Percentiles rank a stretch among this genome's conserved stretches.
phyloP scores from a whole-genome alignment of 2,329 filamentous ascomycete genomes.

The Pseudodiploospora longispora region DNA sequence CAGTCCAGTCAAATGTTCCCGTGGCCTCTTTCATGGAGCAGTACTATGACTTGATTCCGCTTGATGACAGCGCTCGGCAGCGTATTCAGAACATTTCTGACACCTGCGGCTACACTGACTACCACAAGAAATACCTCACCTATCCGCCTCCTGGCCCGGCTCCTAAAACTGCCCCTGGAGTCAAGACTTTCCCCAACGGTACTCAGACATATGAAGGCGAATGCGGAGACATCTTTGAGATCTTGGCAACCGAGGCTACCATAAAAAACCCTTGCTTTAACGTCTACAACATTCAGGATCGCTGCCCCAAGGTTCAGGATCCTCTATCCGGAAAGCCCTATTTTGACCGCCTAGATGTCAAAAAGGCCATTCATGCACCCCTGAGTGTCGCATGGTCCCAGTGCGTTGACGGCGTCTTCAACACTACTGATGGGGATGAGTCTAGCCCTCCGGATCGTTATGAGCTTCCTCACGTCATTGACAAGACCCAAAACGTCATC shows the following conservation, averaged over 20 bases:
- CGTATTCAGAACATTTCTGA: slow-evolving; percentile 44
- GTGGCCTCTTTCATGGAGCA: slow-evolving; percentile 53
- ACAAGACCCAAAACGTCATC: slow-evolving; percentile 63
- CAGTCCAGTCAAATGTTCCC: slow-evolving; percentile 36
- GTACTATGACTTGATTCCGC: slow-evolving; percentile 50
- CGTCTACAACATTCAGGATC: slow-evolving; percentile 63
- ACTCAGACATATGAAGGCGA: slow-evolving; percentile 28
- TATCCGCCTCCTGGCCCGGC: slow-evolving; percentile 61
- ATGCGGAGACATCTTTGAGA: slow-evolving; percentile 50
- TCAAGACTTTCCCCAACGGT: slow-evolving; percentile 18
- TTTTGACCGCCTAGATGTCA: slow-evolving; percentile 64
- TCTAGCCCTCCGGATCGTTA: slow-evolving; percentile 41
- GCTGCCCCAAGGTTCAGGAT: slow-evolving; percentile 64
- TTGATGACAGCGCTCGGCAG: slow-evolving; percentile 52
- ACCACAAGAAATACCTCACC: slow-evolving; percentile 50
- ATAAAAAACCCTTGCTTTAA: slow-evolving; percentile 71
- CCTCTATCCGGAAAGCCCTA: slow-evolving; percentile 66
- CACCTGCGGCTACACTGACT: slow-evolving; percentile 55
- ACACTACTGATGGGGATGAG: slow-evolving; percentile 12
- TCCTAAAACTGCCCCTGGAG: slow-evolving; percentile 39
- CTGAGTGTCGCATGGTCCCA: slow-evolving; percentile 14
- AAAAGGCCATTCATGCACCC: slow-evolving; percentile 59
- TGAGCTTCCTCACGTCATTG: slow-evolving; percentile 63
- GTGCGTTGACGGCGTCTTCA: slow-evolving; percentile 10
- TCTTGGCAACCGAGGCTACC: slow-evolving; percentile 45